phyloP scores from a whole-genome alignment of 352 stramenopile genomes.

The Pythium utonaiense region DNA sequence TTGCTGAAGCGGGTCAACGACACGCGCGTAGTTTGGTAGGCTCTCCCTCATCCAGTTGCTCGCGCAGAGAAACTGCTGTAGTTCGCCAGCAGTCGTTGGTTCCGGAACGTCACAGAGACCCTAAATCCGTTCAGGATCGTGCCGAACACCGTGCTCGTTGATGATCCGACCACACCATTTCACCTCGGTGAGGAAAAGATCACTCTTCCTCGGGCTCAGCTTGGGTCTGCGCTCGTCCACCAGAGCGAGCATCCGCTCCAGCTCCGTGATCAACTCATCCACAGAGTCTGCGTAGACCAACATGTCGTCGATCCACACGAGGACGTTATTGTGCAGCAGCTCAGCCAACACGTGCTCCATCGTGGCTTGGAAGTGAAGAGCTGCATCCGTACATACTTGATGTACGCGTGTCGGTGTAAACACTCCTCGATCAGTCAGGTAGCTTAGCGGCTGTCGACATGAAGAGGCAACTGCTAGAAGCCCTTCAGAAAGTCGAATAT shows the following conservation, averaged over 20 bases:
- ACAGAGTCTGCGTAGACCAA: constrained; percentile 16
- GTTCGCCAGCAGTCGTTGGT: not conserved
- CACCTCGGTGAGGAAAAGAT: not conserved
- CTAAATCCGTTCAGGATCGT: not conserved
- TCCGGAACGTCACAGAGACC: not conserved
- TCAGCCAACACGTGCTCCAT: constrained; percentile 12
- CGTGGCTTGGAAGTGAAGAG: constrained; percentile 23
- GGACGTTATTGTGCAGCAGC: constrained; percentile 20
- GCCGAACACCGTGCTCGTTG: not conserved
- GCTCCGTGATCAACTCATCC: constrained; percentile 5
- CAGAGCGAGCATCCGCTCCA: constrained; percentile 7
- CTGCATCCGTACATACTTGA: constrained; percentile 23
- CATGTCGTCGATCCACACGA: constrained; percentile 29
- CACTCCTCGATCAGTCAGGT: constrained; percentile 25
- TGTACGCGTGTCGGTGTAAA: constrained; percentile 26
- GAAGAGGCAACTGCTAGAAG: constrained; percentile 23
- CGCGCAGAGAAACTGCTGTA: not conserved
- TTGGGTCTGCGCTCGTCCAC: not conserved
- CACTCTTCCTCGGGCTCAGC: not conserved
- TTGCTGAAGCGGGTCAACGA: not conserved
- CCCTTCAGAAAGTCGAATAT: constrained; percentile 30
- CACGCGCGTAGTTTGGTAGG: not conserved
- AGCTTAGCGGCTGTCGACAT: constrained; percentile 19
- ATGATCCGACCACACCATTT: not conserved
- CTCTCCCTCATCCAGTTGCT: not conserved